These are phyloP conservation scores for Cantharellus cinnabarinus DNA, from an alignment of 768 basidiomycete genomes.

Conservation along the genomic window DNA sequence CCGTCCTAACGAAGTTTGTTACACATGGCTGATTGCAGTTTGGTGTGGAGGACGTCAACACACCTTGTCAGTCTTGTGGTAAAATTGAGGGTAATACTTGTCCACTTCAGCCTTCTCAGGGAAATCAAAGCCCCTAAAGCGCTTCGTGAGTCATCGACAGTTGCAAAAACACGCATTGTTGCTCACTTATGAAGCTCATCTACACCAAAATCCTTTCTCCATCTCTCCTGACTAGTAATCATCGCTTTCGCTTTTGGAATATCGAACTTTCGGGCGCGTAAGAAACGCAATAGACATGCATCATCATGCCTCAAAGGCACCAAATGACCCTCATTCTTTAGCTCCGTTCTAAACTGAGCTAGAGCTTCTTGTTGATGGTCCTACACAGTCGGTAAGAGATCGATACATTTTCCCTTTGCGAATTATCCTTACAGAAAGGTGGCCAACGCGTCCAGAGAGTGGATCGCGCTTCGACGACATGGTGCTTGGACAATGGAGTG, in stretches of 20 bases:
- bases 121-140: conserved; percentile 61
- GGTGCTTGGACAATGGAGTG: background rate
- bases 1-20: conserved; percentile 43
- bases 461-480: conserved; percentile 19
- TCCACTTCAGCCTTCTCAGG: conserved; percentile 64
- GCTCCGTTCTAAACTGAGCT: conserved; percentile 43
- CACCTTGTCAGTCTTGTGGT: conserved; percentile 91
- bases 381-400: conserved; percentile 10
- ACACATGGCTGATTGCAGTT: background rate
- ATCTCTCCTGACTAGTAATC: conserved; percentile 63
- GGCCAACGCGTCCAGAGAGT: conserved; percentile 57
- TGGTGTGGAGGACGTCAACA: conserved; percentile 6
- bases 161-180: background rate
- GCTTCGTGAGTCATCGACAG: conserved; percentile 1
- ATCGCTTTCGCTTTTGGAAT: conserved; percentile 61
- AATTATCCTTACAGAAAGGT: conserved; percentile 28
- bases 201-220: conserved; percentile 72
- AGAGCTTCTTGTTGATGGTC: conserved; percentile 39
- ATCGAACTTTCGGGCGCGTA: conserved; percentile 88
- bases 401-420: background rate
- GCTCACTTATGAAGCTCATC: conserved; percentile 51
- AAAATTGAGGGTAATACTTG: conserved; percentile 89
- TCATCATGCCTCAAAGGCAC: conserved; percentile 51
- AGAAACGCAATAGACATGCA: conserved; percentile 51
- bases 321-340: conserved; percentile 39